These are phyloP conservation scores for Sextonia rubra DNA, from an alignment of 164 flowering plant species.

Conservation along the genomic window DNA sequence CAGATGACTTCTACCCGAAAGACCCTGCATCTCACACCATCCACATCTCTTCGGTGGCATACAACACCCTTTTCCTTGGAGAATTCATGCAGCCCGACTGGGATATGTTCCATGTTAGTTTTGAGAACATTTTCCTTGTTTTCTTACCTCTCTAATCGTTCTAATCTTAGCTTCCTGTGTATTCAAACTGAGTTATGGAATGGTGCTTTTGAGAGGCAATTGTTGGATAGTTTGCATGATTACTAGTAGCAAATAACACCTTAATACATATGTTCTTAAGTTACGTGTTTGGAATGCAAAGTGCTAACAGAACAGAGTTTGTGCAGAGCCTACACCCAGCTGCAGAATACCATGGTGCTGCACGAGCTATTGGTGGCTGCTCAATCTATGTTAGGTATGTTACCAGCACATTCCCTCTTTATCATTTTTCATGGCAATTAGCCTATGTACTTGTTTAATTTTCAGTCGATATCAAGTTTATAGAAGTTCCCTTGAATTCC, in stretches of 20 bases:
- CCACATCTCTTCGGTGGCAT: slow-evolving; percentile 90
- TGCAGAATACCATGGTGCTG: slow-evolving; percentile 96
- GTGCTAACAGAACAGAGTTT: background rate
- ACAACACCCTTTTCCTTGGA: slow-evolving; percentile 87
- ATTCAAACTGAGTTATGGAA: too few relatives aligned
- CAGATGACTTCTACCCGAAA: slow-evolving; percentile 93
- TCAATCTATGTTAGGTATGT: slow-evolving; percentile 88
- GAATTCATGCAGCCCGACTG: slow-evolving; percentile 99
- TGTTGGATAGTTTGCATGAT: background rate
- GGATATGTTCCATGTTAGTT: slow-evolving; percentile 97
- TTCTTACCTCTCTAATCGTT: too few relatives aligned
- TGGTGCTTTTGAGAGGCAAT: background rate
- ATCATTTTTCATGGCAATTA: background rate
- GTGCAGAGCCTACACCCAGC: slow-evolving; percentile 91
- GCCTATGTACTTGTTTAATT: background rate
- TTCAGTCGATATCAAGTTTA: background rate
- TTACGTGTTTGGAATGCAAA: too few relatives aligned
- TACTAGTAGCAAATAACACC: background rate
- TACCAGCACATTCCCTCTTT: background rate
- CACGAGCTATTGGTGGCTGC: slow-evolving; percentile 95
- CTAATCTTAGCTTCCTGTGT: too few relatives aligned
- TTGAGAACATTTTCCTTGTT: too few relatives aligned
- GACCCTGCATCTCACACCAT: slow-evolving; percentile 99
- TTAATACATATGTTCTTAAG: too few relatives aligned
- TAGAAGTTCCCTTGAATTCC: background rate